Evolutionary conservation across 1,284 basidiomycete genomes (phyloP), one percentile per base, ranked within the genome.

Genomic region (Austroboletus novae-zelandiae): DNA sequence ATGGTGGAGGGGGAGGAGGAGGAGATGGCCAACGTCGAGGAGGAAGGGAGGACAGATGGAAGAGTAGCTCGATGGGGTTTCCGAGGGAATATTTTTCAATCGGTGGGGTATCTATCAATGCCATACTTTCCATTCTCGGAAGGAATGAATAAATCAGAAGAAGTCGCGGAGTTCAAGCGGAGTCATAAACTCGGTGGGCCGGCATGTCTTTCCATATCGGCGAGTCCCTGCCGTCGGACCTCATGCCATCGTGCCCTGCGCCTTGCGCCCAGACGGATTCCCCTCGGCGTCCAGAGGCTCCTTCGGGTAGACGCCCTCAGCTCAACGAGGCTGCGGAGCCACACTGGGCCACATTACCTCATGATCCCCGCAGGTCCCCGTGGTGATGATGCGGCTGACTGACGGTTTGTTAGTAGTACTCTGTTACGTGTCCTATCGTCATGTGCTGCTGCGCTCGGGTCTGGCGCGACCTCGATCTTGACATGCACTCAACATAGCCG

Each of bases 1-100:
- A 72, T 62, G 58, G 52, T 52, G 60, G 32, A 59, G 57, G 49
- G 61, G 42, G 58, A 70, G 55, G 72, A 67, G 48, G 75, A 70
- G 73, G 76, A 77, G 64, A 57, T 30, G 61, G 57, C 56, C 46
- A 41, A 50, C 6, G 53, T 48, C 46, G 52, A 40, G 50, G 55
- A 51, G 49, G 60, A 48, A 53, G 48, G 47, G 52, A 43, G 55
- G 48, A 32, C 27, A 54, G 61, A 43, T 48, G 55, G 47, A 51
- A 41, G 50, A 52, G 56, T 62, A 46, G 43, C 51, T 67, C 37
- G 50, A 54, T 55, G 54, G 50, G 46, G 47, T 20, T 34, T 32
- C 52, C 53, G 51, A 44, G 47, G 47, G 56, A 51, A 48, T 36
- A 34, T 6, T 43, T 50, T 54, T 42, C 29, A 40, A 17, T 11